These are phyloP conservation scores for Cajanus cajan DNA, from an alignment of 306 rosid genomes.

Conservation along the genomic window DNA sequence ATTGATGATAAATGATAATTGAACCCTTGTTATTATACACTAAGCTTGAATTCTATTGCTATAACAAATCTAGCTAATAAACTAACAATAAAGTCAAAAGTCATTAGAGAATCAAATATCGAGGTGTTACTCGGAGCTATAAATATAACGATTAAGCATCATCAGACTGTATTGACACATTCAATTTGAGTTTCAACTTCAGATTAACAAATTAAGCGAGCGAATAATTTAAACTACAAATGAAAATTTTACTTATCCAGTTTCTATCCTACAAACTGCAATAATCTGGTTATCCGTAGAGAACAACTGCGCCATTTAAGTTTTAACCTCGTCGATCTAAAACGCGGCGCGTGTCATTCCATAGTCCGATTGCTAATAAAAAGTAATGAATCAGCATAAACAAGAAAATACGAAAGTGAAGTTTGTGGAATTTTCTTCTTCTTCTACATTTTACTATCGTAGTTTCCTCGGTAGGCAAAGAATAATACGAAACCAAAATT, in stretches of 20 bases:
- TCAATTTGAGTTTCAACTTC: conserved; percentile 23
- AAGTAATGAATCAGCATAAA: not conserved
- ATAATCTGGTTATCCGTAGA: not conserved
- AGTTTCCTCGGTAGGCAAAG: conserved; percentile 32
- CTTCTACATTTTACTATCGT: not conserved
- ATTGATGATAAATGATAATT: not conserved
- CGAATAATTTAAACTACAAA: not conserved
- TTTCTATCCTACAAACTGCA: not conserved
- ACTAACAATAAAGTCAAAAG: not conserved
- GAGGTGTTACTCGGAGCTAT: not conserved
- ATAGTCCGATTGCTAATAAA: not conserved
- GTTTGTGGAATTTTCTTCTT: not conserved
- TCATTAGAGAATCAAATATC: not conserved
- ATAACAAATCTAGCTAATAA: not conserved
- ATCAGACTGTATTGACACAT: not conserved
- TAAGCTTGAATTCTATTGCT: conserved; percentile 9
- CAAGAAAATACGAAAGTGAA: not conserved
- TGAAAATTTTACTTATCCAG: not conserved
- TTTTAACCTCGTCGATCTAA: conserved; percentile 9
- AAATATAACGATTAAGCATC: conserved; percentile 10
- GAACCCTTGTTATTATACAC: not conserved
- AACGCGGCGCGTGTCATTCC: not conserved
- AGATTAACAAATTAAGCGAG: conserved; percentile 8
- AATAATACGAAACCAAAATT: not conserved
- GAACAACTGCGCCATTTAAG: conserved; percentile 4